A percentile compares a stretch with the other conserved stretches of the same genome.
Conservation (phyloP, 2,329 filamentous ascomycete genomes). For the Falciphora oryzae region DNA sequence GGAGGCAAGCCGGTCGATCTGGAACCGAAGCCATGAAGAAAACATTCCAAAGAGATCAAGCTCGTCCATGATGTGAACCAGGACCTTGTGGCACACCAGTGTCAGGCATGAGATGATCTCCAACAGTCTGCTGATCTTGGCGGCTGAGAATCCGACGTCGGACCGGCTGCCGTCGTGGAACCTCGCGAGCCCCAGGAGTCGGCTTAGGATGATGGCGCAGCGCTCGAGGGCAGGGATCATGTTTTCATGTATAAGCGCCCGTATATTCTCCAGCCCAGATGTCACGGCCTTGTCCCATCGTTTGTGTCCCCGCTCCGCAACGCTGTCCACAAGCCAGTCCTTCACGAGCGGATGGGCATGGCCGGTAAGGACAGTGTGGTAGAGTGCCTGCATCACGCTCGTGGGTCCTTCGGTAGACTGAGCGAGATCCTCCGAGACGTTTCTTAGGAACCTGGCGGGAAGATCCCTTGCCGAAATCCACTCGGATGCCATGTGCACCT, state of each 20-base stretch:
- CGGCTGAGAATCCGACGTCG: conserved; percentile 59
- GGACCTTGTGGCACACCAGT: conserved; percentile 66
- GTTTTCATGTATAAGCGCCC: conserved; percentile 77
- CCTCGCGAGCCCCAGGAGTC: conserved; percentile 75
- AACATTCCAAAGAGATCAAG: conserved; percentile 72
- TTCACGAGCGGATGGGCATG: conserved; percentile 68
- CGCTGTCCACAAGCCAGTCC: conserved; percentile 83
- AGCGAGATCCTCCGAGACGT: conserved; percentile 68
- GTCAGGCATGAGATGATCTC: conserved; percentile 72
- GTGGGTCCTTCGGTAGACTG: conserved; percentile 52
- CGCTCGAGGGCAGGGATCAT: conserved; percentile 84
- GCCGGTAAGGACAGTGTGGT: conserved; percentile 79
- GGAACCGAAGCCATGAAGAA: conserved; percentile 75
- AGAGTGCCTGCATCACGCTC: conserved; percentile 68
- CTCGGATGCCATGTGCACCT: conserved; percentile 72
- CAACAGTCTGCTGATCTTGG: conserved; percentile 57
- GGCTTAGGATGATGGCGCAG: conserved; percentile 72
- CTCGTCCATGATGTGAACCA: conserved; percentile 69
- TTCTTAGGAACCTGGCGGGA: conserved; percentile 69
- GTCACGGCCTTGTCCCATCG: conserved; percentile 88
- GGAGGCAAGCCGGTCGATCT: conserved; percentile 72
- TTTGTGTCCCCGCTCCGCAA: conserved; percentile 84
- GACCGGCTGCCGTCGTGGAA: conserved; percentile 62
- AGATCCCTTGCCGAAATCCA: conserved; percentile 80
- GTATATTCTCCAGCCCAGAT: conserved; percentile 70